Conservation (phyloP, 2,329 filamentous ascomycete species). For the Epichloe gansuensis region DNA sequence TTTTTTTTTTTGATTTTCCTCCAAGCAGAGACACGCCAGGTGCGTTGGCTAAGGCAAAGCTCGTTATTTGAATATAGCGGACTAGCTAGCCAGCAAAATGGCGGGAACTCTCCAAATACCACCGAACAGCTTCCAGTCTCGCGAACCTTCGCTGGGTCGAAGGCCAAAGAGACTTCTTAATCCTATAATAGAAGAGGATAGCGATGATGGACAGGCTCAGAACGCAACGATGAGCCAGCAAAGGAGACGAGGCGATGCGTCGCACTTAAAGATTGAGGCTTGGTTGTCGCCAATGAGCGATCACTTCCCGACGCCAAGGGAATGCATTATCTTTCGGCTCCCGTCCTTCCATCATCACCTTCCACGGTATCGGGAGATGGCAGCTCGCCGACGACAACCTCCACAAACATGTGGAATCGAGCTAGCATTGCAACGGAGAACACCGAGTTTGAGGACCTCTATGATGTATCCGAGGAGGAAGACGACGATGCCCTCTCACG, state of each 20-base stretch:
- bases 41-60: neutral
- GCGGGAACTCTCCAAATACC: constrained; percentile 23
- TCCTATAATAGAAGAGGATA: constrained; percentile 51
- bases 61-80: constrained; percentile 19
- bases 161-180: constrained; percentile 43
- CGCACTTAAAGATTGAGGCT: constrained; percentile 40
- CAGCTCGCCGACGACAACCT: constrained; percentile 42
- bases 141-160: constrained; percentile 44
- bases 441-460: constrained; percentile 76
- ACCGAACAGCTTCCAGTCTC: constrained; percentile 28
- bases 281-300: constrained; percentile 49
- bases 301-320: constrained; percentile 63
- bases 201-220: constrained; percentile 24
- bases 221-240: constrained; percentile 11
- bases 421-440: constrained; percentile 50
- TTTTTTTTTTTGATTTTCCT: neutral
- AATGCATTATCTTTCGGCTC: constrained; percentile 50
- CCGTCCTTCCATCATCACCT: constrained; percentile 49
- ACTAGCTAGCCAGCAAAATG: constrained; percentile 25
- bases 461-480: constrained; percentile 76
- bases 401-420: constrained; percentile 49
- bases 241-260: constrained; percentile 18
- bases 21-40: neutral
- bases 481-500: constrained; percentile 20
- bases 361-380: constrained; percentile 41